Base-by-base conservation (phyloP, 169 alveolate species). In the Cryptosporidium meleagridis region DNA sequence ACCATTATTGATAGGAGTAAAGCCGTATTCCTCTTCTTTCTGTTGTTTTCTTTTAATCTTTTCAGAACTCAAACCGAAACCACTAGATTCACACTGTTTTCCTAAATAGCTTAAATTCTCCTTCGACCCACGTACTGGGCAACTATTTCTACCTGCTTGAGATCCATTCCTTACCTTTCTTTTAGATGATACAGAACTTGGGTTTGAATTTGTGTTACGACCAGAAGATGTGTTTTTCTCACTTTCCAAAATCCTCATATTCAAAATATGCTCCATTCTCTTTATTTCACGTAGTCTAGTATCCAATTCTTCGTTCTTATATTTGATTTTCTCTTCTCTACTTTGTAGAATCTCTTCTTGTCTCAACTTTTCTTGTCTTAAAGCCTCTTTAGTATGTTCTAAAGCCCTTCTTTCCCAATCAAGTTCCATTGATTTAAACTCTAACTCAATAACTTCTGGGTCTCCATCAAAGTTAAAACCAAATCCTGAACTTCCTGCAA, bases 341-440 rank as follows among this genome's bases (percentile, higher is more conserved):
- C 70, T 52, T 52, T 72, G 67, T 12, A 72, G 12, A 37, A 72
- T 52, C 31, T 72, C 85, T 23, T 72, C 51, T 9, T 69, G 84
- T 8, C 35, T 44, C 85, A 53, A 33, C 39, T 52, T 72, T 33
- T 53, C 70, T 21, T 33, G 85, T 26, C 70, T 53, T 72, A 53
- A 37, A 21, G 51, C 51, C 18, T 72, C 68, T 33, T 23, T 53
- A 33, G 70, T 52, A 51, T 52, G 70, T 9, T 48, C 68, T 16
- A 53, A 31, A 48, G 85, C 85, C 53, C 45, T 72, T 39, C 70
- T 72, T 39, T 72, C 85, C 85, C 68, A 72, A 23, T 72, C 70
- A 31, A 52, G 59, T 18, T 72, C 85, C 85, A 72, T 72, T 10
- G 52, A 72, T 72, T 61, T 72, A 48, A 72, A 52, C 39, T 72